phyloP scores from a whole-genome alignment of 2,329 filamentous ascomycete species.

The Conoideocrella luteorostrata region DNA sequence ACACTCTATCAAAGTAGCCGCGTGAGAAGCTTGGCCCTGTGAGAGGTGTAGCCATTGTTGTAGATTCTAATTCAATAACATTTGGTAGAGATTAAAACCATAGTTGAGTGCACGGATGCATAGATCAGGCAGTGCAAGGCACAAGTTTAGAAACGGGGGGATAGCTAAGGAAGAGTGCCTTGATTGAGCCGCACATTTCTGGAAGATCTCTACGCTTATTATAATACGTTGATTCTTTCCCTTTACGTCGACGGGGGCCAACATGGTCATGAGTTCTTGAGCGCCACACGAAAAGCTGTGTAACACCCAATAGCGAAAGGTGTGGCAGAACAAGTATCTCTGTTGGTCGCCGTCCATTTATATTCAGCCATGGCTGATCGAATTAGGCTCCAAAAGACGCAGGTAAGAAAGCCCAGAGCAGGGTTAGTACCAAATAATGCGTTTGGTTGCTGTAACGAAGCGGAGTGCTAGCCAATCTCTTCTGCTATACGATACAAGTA shows the following conservation, averaged over 20 bases:
- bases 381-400: not conserved
- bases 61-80: not conserved
- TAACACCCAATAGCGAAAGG: not conserved
- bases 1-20: conserved; percentile 11
- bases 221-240: not conserved
- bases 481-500: too few relatives aligned
- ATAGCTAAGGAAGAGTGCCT: not conserved
- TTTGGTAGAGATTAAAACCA: not conserved
- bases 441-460: too few relatives aligned
- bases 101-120: not conserved
- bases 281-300: not conserved
- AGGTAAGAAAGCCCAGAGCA: not conserved
- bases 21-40: not conserved
- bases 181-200: not conserved
- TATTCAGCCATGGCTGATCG: not conserved
- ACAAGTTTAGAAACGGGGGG: not conserved
- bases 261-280: not conserved
- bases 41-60: conserved; percentile 8
- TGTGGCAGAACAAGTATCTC: not conserved
- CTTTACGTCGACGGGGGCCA: not conserved
- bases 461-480: too few relatives aligned
- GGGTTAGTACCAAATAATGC: too few relatives aligned
- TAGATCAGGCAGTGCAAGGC: not conserved
- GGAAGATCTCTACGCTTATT: too few relatives aligned
- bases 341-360: not conserved